Base-by-base conservation (phyloP, 164 flowering plant species). In the Tetracentron sinense region DNA sequence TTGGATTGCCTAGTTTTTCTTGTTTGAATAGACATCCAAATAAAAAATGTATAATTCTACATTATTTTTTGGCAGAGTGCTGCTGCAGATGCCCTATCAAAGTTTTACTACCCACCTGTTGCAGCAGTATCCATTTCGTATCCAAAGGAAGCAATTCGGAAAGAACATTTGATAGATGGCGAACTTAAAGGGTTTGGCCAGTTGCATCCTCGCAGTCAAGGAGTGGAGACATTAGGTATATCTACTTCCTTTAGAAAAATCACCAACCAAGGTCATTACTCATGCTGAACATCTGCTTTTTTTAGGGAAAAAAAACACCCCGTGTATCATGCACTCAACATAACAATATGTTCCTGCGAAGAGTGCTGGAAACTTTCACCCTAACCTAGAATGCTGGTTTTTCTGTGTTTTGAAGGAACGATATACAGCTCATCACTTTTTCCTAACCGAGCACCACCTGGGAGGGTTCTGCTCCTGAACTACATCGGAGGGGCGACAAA, bases 141-240 rank as follows among this genome's bases (percentile, higher is more conserved):
- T 73, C 89, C 96, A 28, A 75, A 81, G 70, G 93, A 85, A 69
- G 96, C 95, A 52, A 83, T 94, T 70, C 76, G 87, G 44, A 56
- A 71, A 46, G 96, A 91, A 60, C 74, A 97, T 75, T 72, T 91
- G 77, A 82, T 89, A 38, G 90, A 87, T 77, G 96, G 96, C 66
- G 87, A 91, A 68, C 88, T 91, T 0, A 91, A 85, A 73, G 98
- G 98, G 57, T 94, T 94, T 74, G 98, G 98, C 27, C 97, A 94
- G 76, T 82, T 94, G 84, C 95, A 89, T 78, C 98, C 98, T 14
- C 97, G 97, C 47, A 86, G 86, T 80, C 96, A 91, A 73, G 98
- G 97, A 53, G 88, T 94, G 68, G 93, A 91, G 79, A 91, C 97
- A 22, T 77, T 93, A 67, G 98, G 98, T 92, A 73, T 19, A 51